Percentiles rank a stretch among this genome's conserved stretches.
phyloP scores from a whole-genome alignment of 108 stramenopile genomes.

The Skeletonema menzelii region DNA sequence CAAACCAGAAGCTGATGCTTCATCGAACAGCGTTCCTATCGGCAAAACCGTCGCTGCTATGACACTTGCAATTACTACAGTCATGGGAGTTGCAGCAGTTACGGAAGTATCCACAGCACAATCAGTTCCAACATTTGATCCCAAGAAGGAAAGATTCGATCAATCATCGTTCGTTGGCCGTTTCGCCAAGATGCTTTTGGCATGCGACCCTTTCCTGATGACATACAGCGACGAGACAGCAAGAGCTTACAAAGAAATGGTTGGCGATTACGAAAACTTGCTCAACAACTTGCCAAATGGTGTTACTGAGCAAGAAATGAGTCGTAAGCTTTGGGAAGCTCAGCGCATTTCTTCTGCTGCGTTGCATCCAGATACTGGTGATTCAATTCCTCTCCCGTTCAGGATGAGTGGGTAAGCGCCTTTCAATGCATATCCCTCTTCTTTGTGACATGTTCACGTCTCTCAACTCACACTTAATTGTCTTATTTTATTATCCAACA shows the following conservation, averaged over 20 bases:
- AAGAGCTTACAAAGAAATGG: slow-evolving; percentile 36
- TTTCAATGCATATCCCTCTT: too few species aligned
- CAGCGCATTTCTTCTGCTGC: slow-evolving; percentile 65
- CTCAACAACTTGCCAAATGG: slow-evolving; percentile 18
- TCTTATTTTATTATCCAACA: not conserved
- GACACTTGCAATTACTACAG: slow-evolving; percentile 51
- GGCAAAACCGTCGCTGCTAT: slow-evolving; percentile 54
- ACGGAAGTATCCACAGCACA: slow-evolving; percentile 57
- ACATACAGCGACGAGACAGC: slow-evolving; percentile 57
- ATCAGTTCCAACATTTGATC: slow-evolving; percentile 55
- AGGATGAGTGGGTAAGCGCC: slow-evolving; percentile 68
- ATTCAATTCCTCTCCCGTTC: slow-evolving; percentile 73
- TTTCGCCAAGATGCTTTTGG: slow-evolving; percentile 69
- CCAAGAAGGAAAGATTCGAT: slow-evolving; percentile 57
- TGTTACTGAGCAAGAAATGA: slow-evolving; percentile 26
- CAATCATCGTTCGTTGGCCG: slow-evolving; percentile 63
- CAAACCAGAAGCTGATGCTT: not conserved
- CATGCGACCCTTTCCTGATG: slow-evolving; percentile 72
- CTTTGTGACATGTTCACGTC: not conserved
- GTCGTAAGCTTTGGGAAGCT: slow-evolving; percentile 41
- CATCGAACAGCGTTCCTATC: slow-evolving; percentile 20
- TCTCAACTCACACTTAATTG: not conserved
- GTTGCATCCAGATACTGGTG: slow-evolving; percentile 92
- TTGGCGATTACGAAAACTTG: slow-evolving; percentile 36
- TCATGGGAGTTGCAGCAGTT: slow-evolving; percentile 42